Evolutionary conservation across 129 eudicot species (phyloP).

Genomic region (Flaveria linearis): DNA sequence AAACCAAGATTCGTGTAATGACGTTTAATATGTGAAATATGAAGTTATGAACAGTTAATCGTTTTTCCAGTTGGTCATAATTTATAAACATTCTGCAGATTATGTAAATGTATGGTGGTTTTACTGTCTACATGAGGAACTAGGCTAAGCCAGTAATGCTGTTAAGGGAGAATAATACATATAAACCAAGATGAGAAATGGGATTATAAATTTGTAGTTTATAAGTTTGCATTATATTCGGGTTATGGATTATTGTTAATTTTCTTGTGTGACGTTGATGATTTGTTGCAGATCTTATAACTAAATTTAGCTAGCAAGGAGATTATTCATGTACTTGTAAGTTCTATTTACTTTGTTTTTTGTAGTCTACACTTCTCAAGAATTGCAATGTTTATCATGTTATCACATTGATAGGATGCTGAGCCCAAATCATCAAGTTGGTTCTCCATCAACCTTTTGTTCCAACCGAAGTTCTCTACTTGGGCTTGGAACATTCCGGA

Average conservation of each 20-base stretch:
- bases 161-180: neutral
- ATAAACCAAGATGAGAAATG: neutral
- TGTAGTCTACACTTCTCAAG: neutral
- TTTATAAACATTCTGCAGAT: neutral
- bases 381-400: neutral
- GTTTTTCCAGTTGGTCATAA: neutral
- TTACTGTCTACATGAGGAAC: neutral
- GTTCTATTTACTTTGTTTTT: neutral
- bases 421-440: conserved; percentile 34
- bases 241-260: neutral
- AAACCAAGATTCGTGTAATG: neutral
- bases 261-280: conserved; percentile 1
- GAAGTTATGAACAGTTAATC: neutral
- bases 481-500: conserved; percentile 15
- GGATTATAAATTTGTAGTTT: neutral
- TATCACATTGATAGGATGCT: conserved; percentile 35
- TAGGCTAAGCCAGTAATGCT: neutral
- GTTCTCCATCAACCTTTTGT: conserved; percentile 25
- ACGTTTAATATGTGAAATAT: conserved; percentile 9
- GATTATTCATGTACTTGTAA: conserved; percentile 36
- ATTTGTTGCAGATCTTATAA: conserved; percentile 22
- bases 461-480: conserved; percentile 24
- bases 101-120: conserved; percentile 10
- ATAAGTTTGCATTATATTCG: neutral
- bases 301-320: conserved; percentile 2